Percentiles rank a stretch among this genome's conserved stretches.
Evolutionary conservation across 257 asterid genomes (phyloP).

Genomic region (Nemophila menziesii): DNA sequence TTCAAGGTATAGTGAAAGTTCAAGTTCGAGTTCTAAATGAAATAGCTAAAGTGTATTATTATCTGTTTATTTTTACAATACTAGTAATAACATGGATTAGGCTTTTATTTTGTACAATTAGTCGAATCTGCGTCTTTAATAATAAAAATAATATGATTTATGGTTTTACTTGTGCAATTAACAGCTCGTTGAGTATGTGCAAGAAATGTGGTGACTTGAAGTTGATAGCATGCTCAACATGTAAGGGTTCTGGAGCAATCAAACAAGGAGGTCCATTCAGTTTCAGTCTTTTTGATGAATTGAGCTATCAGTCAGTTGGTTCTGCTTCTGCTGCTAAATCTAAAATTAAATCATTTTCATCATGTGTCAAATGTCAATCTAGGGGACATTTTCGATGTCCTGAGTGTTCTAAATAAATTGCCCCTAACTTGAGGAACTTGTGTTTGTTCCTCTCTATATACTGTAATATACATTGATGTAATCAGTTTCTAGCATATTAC

Average conservation of each 20-base stretch:
- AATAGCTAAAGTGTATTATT: no score
- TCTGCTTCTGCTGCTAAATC: no score
- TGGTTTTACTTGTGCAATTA: not conserved
- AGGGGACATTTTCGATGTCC: slow-evolving; percentile 66
- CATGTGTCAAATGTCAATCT: slow-evolving; percentile 44
- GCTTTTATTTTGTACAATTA: no score
- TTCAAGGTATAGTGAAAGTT: no score
- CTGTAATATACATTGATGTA: no score
- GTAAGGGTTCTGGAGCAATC: slow-evolving; percentile 64
- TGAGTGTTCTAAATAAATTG: slow-evolving; percentile 39
- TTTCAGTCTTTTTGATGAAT: slow-evolving; percentile 25
- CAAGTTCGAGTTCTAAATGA: not conserved
- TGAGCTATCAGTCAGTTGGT: slow-evolving; percentile 14
- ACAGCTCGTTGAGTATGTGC: slow-evolving; percentile 80
- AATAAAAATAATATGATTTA: no score
- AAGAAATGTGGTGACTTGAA: slow-evolving; percentile 78
- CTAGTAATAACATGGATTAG: no score
- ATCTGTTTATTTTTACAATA: no score
- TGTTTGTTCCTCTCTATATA: no score
- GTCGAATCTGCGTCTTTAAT: no score
- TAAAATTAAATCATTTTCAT: slow-evolving; percentile 15
- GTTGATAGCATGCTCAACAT: slow-evolving; percentile 59
- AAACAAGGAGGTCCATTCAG: slow-evolving; percentile 37
- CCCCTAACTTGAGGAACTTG: no score
- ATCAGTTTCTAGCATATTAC: no score